phyloP scores from a whole-genome alignment of 139 green algal genomes.

The Chara braunii region DNA sequence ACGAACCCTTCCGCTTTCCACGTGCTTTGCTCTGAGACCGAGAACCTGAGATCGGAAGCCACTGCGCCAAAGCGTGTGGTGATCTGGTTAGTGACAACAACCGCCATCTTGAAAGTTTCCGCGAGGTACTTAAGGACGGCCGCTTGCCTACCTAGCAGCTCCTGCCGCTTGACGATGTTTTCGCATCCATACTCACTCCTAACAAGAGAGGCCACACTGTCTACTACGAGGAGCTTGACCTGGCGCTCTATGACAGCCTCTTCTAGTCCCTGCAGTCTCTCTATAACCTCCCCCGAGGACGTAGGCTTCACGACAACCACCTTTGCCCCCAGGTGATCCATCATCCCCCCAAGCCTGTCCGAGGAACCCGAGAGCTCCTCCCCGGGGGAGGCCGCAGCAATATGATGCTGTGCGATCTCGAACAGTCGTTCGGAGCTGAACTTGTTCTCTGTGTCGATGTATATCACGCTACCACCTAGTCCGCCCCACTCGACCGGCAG shows the following conservation, averaged over 20 bases:
- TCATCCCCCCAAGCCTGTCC: too few species aligned
- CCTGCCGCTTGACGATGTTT: constrained; percentile 44
- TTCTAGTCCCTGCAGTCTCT: constrained; percentile 36
- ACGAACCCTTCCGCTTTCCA: too few species aligned
- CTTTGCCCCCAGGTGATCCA: too few species aligned
- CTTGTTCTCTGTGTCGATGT: constrained; percentile 72
- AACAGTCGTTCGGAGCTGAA: constrained; percentile 56
- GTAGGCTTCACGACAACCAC: background rate
- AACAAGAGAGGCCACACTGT: constrained; percentile 60
- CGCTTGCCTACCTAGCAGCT: constrained; percentile 52
- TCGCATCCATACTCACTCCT: constrained; percentile 22
- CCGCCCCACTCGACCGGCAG: constrained; percentile 22
- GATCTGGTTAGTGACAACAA: constrained; percentile 73
- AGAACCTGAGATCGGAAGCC: too few species aligned
- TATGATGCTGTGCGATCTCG: too few species aligned
- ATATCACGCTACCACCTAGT: constrained; percentile 48
- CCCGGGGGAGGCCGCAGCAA: too few species aligned
- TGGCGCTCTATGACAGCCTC: constrained; percentile 46
- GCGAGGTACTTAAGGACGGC: constrained; percentile 62
- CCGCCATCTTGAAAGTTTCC: constrained; percentile 60
- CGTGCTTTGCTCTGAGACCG: background rate
- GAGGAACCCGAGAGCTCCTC: too few species aligned
- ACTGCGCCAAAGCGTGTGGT: background rate
- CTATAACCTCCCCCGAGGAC: background rate
- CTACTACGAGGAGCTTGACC: constrained; percentile 65